A percentile compares a stretch with the other conserved stretches of the same genome.
Evolutionary conservation across 257 asterid species (phyloP).

Genomic region (Penstemon barbatus): DNA sequence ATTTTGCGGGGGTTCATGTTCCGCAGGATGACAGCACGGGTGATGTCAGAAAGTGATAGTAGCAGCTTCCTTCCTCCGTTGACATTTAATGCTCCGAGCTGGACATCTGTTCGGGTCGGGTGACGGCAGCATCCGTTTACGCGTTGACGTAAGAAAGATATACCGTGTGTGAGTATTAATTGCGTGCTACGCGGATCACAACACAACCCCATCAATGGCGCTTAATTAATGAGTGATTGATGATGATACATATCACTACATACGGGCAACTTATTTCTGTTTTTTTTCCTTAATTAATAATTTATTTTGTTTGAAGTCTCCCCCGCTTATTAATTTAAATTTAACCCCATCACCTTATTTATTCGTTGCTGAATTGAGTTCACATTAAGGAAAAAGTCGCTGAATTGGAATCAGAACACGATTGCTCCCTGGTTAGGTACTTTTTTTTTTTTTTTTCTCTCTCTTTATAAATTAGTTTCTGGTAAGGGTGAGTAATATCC

Average conservation of each 20-base stretch:
- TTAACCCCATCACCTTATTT: not conserved
- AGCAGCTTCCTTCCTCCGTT: not conserved
- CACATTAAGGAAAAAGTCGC: not conserved
- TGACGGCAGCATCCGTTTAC: constrained; percentile 14
- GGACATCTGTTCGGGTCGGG: not conserved
- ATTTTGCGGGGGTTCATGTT: not conserved
- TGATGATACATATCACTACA: too few species aligned
- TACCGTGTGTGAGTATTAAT: not conserved
- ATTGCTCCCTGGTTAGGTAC: constrained; percentile 30
- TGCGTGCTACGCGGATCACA: not conserved
- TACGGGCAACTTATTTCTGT: not conserved
- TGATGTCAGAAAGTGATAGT: constrained; percentile 12
- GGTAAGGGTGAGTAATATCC: too few species aligned
- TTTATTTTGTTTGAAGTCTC: not conserved
- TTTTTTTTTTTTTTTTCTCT: not conserved
- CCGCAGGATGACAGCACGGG: not conserved
- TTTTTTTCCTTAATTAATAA: not conserved
- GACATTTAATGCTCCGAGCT: not conserved
- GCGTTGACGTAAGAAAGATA: constrained; percentile 36
- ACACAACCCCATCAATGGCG: too few species aligned
- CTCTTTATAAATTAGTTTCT: too few species aligned
- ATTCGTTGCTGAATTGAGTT: constrained; percentile 9
- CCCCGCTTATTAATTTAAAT: constrained; percentile 15
- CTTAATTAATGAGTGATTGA: too few species aligned
- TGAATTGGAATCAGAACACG: not conserved